Evolutionary conservation across 1,284 basidiomycete species (phyloP), one percentile per base, ranked within the genome.

Genomic region (Malassezia slooffiae): DNA sequence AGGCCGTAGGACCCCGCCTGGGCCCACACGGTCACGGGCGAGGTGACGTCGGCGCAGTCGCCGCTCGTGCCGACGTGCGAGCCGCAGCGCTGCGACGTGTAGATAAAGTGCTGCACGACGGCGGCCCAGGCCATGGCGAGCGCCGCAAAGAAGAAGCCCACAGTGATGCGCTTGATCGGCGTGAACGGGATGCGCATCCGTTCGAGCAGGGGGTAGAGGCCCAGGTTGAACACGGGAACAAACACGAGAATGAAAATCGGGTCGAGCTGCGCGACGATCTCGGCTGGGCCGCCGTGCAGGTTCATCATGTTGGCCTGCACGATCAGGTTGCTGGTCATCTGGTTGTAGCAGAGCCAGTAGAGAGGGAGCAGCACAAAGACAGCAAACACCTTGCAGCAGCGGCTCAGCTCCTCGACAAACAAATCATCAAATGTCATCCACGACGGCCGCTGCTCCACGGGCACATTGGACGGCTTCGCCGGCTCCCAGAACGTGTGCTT

Each of bases 331-430:
- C 80, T 83, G 40, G 64, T 71, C 47, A 74, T 70, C 60, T 73
- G 73, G 47, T 73, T 71, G 56, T 75, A 72, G 43, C 67, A 67
- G 32, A 75, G 62, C 54, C 65, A 69, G 69, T 74, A 75, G 52
- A 74, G 65, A 11, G 73, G 73, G 51, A 73, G 84, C 77, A 81
- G 86, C 33, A 75, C 63, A 72, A 90, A 89, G 44, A 90, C 85
- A 31, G 73, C 70, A 71, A 86, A 90, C 7, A 87, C 87, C 70
- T 84, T 85, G 71, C 87, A 71, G 2, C 83, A 85, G 58, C 85
- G 77, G 44, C 76, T 75, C 38, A 89, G 79, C 66, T 90, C 86
- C 42, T 86, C 83, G 13, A 90, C 83, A 79, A 74, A 75, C 34
- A 59, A 50, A 54, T 75, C 74, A 55, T 75, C 74, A 62, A 70